Evolutionary conservation across 495 filamentous ascomycete species (phyloP).

Genomic region (Penicillium bialowiezense): DNA sequence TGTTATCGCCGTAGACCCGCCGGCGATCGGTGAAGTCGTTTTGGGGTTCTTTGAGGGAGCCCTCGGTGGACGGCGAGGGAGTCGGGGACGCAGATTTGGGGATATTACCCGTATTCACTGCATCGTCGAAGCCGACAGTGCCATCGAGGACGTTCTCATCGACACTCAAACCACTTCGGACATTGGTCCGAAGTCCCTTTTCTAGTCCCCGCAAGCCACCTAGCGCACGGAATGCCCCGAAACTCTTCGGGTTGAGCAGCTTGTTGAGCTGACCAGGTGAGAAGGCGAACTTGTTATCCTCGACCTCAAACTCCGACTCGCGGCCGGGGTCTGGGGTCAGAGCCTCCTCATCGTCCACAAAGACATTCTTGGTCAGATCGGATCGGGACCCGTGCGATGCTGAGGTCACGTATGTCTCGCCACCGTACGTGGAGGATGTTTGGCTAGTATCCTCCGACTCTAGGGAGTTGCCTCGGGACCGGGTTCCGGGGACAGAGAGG

Average conservation of each 20-base stretch:
- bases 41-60: slow-evolving; percentile 22
- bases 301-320: slow-evolving; percentile 68
- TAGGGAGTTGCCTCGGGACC: slow-evolving; percentile 64
- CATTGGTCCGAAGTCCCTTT: slow-evolving; percentile 70
- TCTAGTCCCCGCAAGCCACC: slow-evolving; percentile 76
- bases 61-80: slow-evolving; percentile 22
- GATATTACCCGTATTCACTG: slow-evolving; percentile 19
- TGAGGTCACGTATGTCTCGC: slow-evolving; percentile 44
- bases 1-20: slow-evolving; percentile 68
- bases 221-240: slow-evolving; percentile 72
- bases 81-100: slow-evolving; percentile 30
- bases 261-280: slow-evolving; percentile 78
- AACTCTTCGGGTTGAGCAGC: slow-evolving; percentile 76
- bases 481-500: slow-evolving; percentile 57
- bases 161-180: slow-evolving; percentile 64
- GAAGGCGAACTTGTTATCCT: slow-evolving; percentile 79
- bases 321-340: slow-evolving; percentile 67
- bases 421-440: slow-evolving; percentile 50
- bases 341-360: slow-evolving; percentile 56
- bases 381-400: slow-evolving; percentile 33
- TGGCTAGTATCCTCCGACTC: slow-evolving; percentile 57
- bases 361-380: slow-evolving; percentile 36
- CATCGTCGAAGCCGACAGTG: slow-evolving; percentile 70
- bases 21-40: slow-evolving; percentile 58
- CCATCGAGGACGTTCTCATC: slow-evolving; percentile 69